Evolutionary conservation across 2,329 filamentous ascomycete species (phyloP), one percentile per base, ranked within the genome.

Genomic region (Penicillium sp.): DNA sequence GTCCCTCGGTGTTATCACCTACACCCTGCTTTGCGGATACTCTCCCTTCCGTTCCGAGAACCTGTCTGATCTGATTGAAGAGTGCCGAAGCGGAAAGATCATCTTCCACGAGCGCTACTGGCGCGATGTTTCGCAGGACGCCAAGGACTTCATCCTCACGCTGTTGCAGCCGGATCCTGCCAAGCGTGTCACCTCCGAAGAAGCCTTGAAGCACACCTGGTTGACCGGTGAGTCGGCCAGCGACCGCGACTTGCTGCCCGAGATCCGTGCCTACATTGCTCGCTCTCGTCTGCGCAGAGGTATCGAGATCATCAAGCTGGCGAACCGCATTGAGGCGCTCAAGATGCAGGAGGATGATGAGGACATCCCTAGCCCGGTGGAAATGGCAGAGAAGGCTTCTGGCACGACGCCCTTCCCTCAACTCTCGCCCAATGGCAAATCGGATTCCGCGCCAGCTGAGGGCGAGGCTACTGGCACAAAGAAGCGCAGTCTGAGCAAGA

Each of bases 31-130:
- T 45, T 98, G 94, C 68, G 93, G 93, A 60, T 98, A 98, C 75
- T 96, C 91, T 39, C 93, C 93, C 19, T 98, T 98, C 80, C 84
- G 93, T 59, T 93, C 89, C 54, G 93, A 98, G 75, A 95, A 87
- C 63, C 77, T 98, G 43, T 80, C 85, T 57, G 93, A 97, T 63
- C 77, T 98, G 57, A 94, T 98, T 58, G 88, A 96, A 56, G 93
- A 98, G 72, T 97, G 90, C 73, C 88, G 82, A 62, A 83, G 80
- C 54, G 85, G 83, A 34, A 80, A 83, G 44, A 87, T 98, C 52
- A 80, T 95, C 47, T 98, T 97, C 80, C 93, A 98, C 69, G 90
- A 96, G 67, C 83, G 91, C 50, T 98, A 97, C 74, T 98, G 93
- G 93, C 93, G 89, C 68, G 93, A 96, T 61, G 93, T 98, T 62